Conservation (phyloP, 2,329 filamentous ascomycete species). For the Coniochaeta prunicola region DNA sequence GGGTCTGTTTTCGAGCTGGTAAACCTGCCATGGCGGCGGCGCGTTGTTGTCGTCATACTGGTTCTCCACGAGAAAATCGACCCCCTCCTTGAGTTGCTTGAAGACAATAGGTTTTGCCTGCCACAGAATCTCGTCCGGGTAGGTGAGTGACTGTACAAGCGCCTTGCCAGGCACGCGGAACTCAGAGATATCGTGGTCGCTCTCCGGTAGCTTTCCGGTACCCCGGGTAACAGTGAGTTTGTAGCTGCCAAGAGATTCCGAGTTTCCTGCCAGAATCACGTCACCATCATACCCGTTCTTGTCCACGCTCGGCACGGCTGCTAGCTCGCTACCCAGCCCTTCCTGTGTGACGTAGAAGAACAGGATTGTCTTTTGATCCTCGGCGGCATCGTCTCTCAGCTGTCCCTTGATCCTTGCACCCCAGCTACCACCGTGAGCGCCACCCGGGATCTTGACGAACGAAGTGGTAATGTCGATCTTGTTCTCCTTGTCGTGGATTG, state of each 20-base stretch:
- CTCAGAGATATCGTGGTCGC: conserved; percentile 59
- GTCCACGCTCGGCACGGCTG: conserved; percentile 46
- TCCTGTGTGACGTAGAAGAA: conserved; percentile 81
- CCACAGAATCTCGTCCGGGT: conserved; percentile 58
- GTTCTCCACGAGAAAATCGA: conserved; percentile 40
- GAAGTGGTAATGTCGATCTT: conserved; percentile 84
- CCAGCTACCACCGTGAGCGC: conserved; percentile 83
- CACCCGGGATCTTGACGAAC: conserved; percentile 88
- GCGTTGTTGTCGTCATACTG: conserved; percentile 50
- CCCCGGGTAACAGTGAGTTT: conserved; percentile 71
- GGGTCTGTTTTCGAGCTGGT: conserved; percentile 65
- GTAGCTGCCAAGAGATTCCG: conserved; percentile 69
- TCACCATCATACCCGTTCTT: conserved; percentile 45
- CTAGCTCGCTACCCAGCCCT: conserved; percentile 58
- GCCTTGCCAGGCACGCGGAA: conserved; percentile 70
- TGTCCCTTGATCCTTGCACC: conserved; percentile 79
- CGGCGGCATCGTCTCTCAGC: conserved; percentile 60
- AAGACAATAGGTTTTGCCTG: conserved; percentile 54
- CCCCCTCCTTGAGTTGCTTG: conserved; percentile 42
- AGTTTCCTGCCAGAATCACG: conserved; percentile 64
- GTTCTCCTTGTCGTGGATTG: conserved; percentile 85
- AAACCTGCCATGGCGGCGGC: conserved; percentile 78
- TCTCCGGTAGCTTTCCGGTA: conserved; percentile 50
- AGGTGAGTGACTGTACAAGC: conserved; percentile 62
- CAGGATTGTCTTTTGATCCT: conserved; percentile 65